Conservation (phyloP, 148 eudicot species). For the Nepenthes mirabilis region DNA sequence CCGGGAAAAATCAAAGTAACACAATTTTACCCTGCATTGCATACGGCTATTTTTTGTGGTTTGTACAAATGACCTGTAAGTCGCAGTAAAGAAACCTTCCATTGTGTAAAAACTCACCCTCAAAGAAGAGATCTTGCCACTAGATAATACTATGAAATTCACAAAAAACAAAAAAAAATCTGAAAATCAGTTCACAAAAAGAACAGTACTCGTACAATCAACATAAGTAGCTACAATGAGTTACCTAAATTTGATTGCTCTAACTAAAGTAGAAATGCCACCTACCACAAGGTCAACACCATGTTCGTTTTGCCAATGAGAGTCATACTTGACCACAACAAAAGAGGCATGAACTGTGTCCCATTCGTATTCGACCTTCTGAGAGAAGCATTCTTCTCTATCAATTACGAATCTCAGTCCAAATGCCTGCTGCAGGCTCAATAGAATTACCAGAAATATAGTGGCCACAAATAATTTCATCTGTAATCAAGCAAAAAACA, state of each 20-base stretch:
- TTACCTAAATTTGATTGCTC: too few species aligned
- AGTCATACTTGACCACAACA: conserved; percentile 74
- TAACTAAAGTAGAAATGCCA: not conserved
- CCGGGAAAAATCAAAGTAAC: too few species aligned
- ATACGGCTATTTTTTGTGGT: too few species aligned
- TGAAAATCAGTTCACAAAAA: not conserved
- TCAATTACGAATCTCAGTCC: conserved; percentile 83
- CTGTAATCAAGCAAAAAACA: conserved; percentile 7
- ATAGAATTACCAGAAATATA: conserved; percentile 24
- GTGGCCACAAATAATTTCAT: conserved; percentile 15
- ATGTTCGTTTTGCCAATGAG: conserved; percentile 56
- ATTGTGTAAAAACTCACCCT: too few species aligned
- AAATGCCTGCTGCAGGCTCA: conserved; percentile 25
- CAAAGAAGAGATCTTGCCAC: too few species aligned
- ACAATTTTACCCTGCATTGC: too few species aligned
- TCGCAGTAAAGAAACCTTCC: too few species aligned
- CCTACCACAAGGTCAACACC: conserved; percentile 92
- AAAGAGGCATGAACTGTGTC: conserved; percentile 66
- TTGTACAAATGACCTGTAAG: too few species aligned
- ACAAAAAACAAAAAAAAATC: too few species aligned
- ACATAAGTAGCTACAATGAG: too few species aligned
- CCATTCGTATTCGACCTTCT: conserved; percentile 63
- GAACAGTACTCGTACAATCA: not conserved
- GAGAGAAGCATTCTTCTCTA: conserved; percentile 84
- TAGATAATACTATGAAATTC: too few species aligned